A percentile compares a stretch with the other conserved stretches of the same genome.
phyloP scores from a whole-genome alignment of 371 early-diverging fungal species.

The Syncephalastrum racemosum region DNA sequence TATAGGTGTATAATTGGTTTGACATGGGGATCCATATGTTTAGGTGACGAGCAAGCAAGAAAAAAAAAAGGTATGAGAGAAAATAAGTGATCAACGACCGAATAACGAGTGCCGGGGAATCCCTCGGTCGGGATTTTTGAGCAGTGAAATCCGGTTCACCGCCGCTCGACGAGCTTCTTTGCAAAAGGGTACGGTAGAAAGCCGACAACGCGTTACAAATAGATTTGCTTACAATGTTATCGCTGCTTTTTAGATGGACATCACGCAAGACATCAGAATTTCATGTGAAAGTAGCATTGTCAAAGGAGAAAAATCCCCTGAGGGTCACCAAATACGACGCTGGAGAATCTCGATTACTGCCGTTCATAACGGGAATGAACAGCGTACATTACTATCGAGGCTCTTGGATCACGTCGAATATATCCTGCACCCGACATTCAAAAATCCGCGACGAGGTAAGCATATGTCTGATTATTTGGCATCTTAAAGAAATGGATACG shows the following conservation, averaged over 20 bases:
- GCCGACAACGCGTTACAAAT: too few relatives aligned
- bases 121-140: too few relatives aligned
- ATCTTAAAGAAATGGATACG: background rate
- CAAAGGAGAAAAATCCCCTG: slow-evolving; percentile 30
- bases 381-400: slow-evolving; percentile 44
- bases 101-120: too few relatives aligned
- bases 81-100: too few relatives aligned
- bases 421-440: slow-evolving; percentile 71
- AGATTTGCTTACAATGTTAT: too few relatives aligned
- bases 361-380: slow-evolving; percentile 46
- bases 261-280: slow-evolving; percentile 37
- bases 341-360: slow-evolving; percentile 60
- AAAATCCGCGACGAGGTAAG: slow-evolving; percentile 62
- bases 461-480: background rate
- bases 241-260: slow-evolving; percentile 17
- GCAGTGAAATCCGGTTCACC: too few relatives aligned
- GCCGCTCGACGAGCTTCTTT: too few relatives aligned
- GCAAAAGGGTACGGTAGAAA: too few relatives aligned
- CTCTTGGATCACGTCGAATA: slow-evolving; percentile 72
- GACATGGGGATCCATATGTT: too few relatives aligned
- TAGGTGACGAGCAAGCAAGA: too few relatives aligned
- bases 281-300: slow-evolving; percentile 37
- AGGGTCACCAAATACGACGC: slow-evolving; percentile 55
- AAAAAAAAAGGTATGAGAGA: too few relatives aligned
- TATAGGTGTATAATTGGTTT: too few relatives aligned